Base-by-base conservation (phyloP, 768 basidiomycete genomes). In the Pleurotus tuber-regium region DNA sequence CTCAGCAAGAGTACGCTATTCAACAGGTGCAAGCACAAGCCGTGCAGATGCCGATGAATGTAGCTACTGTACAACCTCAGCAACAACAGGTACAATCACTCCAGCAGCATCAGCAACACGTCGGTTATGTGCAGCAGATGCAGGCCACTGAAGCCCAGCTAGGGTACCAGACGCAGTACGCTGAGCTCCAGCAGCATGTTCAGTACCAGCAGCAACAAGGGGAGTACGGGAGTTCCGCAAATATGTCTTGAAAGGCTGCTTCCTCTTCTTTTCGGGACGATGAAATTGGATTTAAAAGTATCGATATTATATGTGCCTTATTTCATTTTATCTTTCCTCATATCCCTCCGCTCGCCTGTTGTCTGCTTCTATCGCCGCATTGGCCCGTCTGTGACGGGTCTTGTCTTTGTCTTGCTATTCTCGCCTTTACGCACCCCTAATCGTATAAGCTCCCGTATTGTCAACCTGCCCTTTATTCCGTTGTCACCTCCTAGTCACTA, bases 31-130 rank as follows among this genome's bases (percentile, higher is more conserved):
- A 50, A 68, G 70, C 25, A 59, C 60, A n/a, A 70, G 65, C 40
- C 59, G 72, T 8, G 64, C 67, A 8, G 4, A 74, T 71, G 8
- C 72, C 72, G 3, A 61, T 63, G 54, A 65, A 66, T 23, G 48
- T 57, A 14, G 43, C 40, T 46, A 40, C 52, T n/a, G 48, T 57
- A n/a, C 49, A 51, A 12, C 48, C 31, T 47, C 56, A 50, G 30
- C 40, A 21, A 12, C 53, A 49, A 33, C 39, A 35, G 8, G 48
- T 18, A 6, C 51, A 44, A 33, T 42, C 51, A 21, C 55, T 55
- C 19, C 52, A 54, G 35, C 19, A 43, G 43, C 35, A 41, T 30
- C 51, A 36, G 31, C 42, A 25, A 39, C 28, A 31, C 40, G 39
- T 51, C 39, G 44, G 44, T 50, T 67, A 73, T 38, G 69, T 71